These are phyloP conservation scores for Gynostemma pentaphyllum DNA, from an alignment of 306 rosid genomes.

Conservation along the genomic window DNA sequence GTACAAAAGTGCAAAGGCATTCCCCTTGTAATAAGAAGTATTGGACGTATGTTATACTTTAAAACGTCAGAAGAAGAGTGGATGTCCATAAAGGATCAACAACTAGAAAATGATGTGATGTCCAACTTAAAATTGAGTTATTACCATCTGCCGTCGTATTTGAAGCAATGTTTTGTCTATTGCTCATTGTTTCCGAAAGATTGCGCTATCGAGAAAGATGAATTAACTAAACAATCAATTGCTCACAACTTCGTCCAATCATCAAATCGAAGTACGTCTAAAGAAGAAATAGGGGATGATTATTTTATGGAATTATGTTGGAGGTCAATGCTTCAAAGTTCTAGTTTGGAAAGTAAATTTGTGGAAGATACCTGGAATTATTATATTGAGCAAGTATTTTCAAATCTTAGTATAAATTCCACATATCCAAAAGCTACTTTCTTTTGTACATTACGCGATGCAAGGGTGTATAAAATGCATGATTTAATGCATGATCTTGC, in stretches of 20 bases:
- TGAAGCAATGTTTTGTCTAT: too few relatives aligned
- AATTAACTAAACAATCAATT: constrained; percentile 16
- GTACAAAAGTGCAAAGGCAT: constrained; percentile 31
- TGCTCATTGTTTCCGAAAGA: constrained; percentile 24
- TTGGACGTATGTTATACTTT: constrained; percentile 20
- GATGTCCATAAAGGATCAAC: constrained; percentile 12
- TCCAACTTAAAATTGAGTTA: constrained; percentile 24
- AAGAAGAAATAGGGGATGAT: constrained; percentile 25
- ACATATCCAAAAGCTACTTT: too few relatives aligned
- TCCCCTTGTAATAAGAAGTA: too few relatives aligned
- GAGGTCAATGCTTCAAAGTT: constrained; percentile 29
- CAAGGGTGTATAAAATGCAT: too few relatives aligned
- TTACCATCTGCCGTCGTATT: too few relatives aligned
- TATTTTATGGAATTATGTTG: too few relatives aligned
- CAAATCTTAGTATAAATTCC: too few relatives aligned
- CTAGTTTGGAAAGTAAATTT: constrained; percentile 17
- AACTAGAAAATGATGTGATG: constrained; percentile 14
- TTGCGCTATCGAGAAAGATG: constrained; percentile 18
- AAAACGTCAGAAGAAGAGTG: constrained; percentile 13
- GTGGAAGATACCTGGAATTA: too few relatives aligned
- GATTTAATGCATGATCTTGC: too few relatives aligned
- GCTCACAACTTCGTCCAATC: constrained; percentile 22
- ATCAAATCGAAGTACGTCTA: constrained; percentile 10
- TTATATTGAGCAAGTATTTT: too few relatives aligned
- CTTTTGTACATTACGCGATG: too few relatives aligned